phyloP scores from a whole-genome alignment of 768 basidiomycete genomes.

The Russula emetica region DNA sequence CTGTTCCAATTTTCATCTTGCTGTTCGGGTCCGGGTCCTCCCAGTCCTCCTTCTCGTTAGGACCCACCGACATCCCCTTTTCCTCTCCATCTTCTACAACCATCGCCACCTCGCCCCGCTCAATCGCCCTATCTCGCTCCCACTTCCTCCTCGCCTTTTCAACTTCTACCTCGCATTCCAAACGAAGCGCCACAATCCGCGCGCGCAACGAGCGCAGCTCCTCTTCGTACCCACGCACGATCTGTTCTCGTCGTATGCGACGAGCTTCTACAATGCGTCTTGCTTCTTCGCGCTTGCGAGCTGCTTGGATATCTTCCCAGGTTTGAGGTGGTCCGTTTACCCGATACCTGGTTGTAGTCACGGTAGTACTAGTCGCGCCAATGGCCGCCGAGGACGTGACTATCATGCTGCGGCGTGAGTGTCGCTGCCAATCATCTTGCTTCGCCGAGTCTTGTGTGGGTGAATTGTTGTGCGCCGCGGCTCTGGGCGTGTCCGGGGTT shows the following conservation, averaged over 20 bases:
- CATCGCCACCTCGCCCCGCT: background rate
- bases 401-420: too few species aligned
- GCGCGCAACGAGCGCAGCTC: background rate
- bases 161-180: background rate
- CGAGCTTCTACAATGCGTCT: background rate
- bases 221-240: background rate
- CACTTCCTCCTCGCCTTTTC: background rate
- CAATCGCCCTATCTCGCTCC: background rate
- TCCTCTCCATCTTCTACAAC: background rate
- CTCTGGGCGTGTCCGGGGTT: too few species aligned
- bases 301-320: background rate
- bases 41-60: too few species aligned
- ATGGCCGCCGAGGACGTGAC: too few species aligned
- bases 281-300: background rate
- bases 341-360: too few species aligned
- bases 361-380: too few species aligned
- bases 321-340: background rate
- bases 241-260: background rate
- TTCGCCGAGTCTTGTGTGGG: too few species aligned
- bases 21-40: too few species aligned
- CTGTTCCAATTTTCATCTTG: too few species aligned
- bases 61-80: too few species aligned
- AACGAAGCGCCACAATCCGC: background rate
- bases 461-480: too few species aligned
- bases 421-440: too few species aligned